Percentiles rank a stretch among this genome's conserved stretches.
Conservation (phyloP, 176 grass and related monocot genomes). For the Oryza longistaminata region DNA sequence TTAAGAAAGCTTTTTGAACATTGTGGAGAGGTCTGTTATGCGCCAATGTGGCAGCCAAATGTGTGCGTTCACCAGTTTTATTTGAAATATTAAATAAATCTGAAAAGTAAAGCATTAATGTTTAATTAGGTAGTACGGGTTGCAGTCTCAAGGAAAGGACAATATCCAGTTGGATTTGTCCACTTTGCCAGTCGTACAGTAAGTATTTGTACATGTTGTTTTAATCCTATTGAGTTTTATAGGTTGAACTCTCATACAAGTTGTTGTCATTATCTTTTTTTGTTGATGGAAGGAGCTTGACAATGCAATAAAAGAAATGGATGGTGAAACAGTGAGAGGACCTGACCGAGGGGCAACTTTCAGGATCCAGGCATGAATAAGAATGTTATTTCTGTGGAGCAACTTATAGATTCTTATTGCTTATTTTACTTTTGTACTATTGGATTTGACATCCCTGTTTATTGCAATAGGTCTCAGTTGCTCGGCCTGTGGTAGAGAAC, state of each 20-base stretch:
- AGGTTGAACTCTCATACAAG: slow-evolving; percentile 17
- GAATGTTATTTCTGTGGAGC: slow-evolving; percentile 10
- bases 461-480: slow-evolving; percentile 77
- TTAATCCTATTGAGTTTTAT: slow-evolving; percentile 10
- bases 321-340: slow-evolving; percentile 69
- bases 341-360: slow-evolving; percentile 64
- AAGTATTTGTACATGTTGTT: slow-evolving; percentile 42
- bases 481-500: slow-evolving; percentile 61
- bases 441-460: slow-evolving; percentile 24
- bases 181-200: slow-evolving; percentile 65
- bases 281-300: slow-evolving; percentile 56
- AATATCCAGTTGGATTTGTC: slow-evolving; percentile 71
- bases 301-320: slow-evolving; percentile 74
- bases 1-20: slow-evolving; percentile 70
- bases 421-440: not conserved
- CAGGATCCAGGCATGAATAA: slow-evolving; percentile 65
- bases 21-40: slow-evolving; percentile 66
- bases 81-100: slow-evolving; percentile 25
- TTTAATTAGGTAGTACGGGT: slow-evolving; percentile 59
- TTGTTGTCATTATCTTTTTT: not conserved
- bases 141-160: slow-evolving; percentile 72
- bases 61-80: slow-evolving; percentile 27
- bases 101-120: not conserved
- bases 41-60: not conserved
- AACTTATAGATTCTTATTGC: slow-evolving; percentile 3